Evolutionary conservation across 768 basidiomycete genomes (phyloP), one percentile per base, ranked within the genome.

Genomic region (Xerocomellus dryophilus): DNA sequence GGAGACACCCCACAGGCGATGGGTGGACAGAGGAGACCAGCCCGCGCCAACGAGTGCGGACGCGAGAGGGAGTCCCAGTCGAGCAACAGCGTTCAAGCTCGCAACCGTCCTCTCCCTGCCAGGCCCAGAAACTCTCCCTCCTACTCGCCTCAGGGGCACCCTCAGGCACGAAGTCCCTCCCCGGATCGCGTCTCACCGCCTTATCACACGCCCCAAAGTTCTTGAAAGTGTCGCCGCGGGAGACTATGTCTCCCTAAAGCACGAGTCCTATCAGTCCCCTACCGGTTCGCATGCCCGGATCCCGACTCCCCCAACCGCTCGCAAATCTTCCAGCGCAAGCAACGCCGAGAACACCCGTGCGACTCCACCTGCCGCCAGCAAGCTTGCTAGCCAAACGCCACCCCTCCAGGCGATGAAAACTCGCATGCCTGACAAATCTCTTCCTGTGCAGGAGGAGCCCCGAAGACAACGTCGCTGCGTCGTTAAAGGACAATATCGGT

Each of bases 361-460:
- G 5, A 72, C 75, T 0, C 76, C 76, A 20, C 74, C 76, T 29
- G 67, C 69, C 0, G 61, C 54, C 39, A 65, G 70, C 64, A 69
- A 74, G 57, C 67, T 76, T 53, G 70, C 76, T 25, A 80, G 73
- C 40, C 81, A 82, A 59, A 82, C 84, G 0, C 80, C 84, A 0
- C 82, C 84, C 17, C 57, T 78, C 49, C 84, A 83, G 61, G 66
- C 76, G 10, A 74, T 79, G 61, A 67, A 66, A 65, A 74, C 78
- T 6, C 81, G 85, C 20, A 82, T 83, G 20, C 83, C 88, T 2
- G 87, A 88, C 66, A 77, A 86, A 32, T 87, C 87, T 15, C 75
- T 90, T 23, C 88, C 88, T 18, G 79, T 89, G 3, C 88, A 90
- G 66, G 88, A 90, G 65, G 87, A 88, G 56, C 78, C n/a, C 78